phyloP scores from a whole-genome alignment of 257 asterid species.

The Solanum neorickii region DNA sequence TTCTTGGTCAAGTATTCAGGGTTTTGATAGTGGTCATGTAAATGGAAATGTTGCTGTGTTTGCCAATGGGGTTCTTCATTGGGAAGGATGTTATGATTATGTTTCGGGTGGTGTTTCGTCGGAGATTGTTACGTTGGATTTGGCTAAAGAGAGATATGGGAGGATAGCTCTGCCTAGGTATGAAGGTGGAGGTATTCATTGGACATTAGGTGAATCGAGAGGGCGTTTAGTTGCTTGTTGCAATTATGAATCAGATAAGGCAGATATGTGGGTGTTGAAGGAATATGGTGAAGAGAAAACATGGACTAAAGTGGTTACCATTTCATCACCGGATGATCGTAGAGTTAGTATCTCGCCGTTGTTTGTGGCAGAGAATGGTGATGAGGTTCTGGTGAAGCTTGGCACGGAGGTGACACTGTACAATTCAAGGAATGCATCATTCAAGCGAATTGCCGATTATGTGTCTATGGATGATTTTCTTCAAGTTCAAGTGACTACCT shows the following conservation, averaged over 20 bases:
- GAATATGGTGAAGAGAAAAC: slow-evolving; percentile 23
- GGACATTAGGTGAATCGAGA: slow-evolving; percentile 1
- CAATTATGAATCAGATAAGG: background rate
- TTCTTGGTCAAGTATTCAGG: slow-evolving; percentile 11
- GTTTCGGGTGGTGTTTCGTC: background rate
- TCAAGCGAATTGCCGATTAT: background rate
- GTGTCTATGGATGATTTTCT: background rate
- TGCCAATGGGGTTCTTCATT: slow-evolving; percentile 15
- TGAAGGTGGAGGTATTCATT: background rate
- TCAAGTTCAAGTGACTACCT: slow-evolving; percentile 1
- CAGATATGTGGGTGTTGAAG: slow-evolving; percentile 29
- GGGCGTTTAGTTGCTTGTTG: slow-evolving; percentile 7
- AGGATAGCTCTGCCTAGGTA: background rate
- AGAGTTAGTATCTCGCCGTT: background rate
- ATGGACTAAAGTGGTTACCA: slow-evolving; percentile 18
- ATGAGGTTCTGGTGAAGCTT: background rate
- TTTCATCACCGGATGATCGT: background rate
- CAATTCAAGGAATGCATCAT: background rate
- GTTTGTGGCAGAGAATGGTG: slow-evolving; percentile 17
- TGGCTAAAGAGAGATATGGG: background rate
- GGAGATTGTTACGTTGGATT: slow-evolving; percentile 5
- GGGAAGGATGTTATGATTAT: slow-evolving; percentile 1
- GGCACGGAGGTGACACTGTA: slow-evolving; percentile 7
- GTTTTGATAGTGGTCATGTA: background rate
- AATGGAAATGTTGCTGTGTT: slow-evolving; percentile 3